Conservation (phyloP, 352 stramenopile genomes). For the Globisporangium echinulatum region DNA sequence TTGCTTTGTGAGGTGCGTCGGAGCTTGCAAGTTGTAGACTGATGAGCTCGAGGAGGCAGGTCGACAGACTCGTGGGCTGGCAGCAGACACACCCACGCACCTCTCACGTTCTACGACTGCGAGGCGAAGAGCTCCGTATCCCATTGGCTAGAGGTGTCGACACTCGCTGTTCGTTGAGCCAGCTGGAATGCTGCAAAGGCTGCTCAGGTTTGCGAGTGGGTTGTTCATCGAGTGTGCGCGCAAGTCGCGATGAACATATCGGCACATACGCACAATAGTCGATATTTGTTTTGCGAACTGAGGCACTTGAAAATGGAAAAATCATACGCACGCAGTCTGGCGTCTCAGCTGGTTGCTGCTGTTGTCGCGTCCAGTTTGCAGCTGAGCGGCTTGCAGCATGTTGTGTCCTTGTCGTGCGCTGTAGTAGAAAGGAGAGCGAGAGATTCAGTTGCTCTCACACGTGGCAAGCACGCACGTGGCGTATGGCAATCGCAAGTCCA, state of each 20-base stretch:
- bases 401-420: too few relatives aligned
- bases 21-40: slow-evolving; percentile 5
- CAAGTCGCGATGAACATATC: not conserved
- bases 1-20: not conserved
- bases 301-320: too few relatives aligned
- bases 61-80: not conserved
- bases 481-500: too few relatives aligned
- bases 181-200: not conserved
- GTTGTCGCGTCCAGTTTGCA: too few relatives aligned
- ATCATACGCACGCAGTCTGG: too few relatives aligned
- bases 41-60: not conserved
- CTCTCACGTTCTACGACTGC: too few relatives aligned
- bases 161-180: not conserved
- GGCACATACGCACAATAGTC: not conserved
- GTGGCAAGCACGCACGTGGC: too few relatives aligned
- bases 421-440: too few relatives aligned
- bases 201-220: not conserved
- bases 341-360: too few relatives aligned
- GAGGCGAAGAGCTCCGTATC: not conserved
- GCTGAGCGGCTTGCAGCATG: too few relatives aligned
- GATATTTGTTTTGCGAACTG: not conserved
- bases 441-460: too few relatives aligned
- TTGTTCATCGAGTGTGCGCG: not conserved
- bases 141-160: not conserved
- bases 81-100: too few relatives aligned